phyloP scores from a whole-genome alignment of 768 basidiomycete species.

The Tulasnella sp. region DNA sequence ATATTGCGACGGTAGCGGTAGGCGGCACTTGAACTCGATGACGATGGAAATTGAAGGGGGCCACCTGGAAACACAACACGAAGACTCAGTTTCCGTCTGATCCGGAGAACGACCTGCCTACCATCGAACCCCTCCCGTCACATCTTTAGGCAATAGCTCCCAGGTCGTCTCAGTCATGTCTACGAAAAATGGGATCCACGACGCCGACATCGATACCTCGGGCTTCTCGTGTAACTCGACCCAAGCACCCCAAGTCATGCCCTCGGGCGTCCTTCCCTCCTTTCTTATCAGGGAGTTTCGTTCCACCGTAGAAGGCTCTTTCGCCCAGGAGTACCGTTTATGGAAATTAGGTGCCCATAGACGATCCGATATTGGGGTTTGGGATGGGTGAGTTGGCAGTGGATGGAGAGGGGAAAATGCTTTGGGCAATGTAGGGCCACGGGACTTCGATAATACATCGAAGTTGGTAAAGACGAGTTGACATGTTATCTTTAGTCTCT shows the following conservation, averaged over 20 bases:
- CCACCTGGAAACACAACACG: not conserved
- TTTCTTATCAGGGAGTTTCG: not conserved
- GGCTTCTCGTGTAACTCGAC: not conserved
- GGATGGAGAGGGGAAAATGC: not conserved
- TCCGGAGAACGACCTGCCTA: not conserved
- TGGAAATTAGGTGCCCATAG: not conserved
- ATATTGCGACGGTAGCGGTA: slow-evolving; percentile 1
- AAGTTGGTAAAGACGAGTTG: not conserved
- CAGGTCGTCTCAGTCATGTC: not conserved
- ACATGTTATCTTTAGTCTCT: not conserved
- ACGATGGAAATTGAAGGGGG: not conserved
- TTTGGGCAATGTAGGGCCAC: not conserved
- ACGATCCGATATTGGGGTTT: not conserved
- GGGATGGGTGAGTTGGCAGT: not conserved
- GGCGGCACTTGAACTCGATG: slow-evolving; percentile 13
- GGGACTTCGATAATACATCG: not conserved
- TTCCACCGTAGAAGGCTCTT: not conserved
- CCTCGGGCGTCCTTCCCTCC: not conserved
- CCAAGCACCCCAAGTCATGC: not conserved
- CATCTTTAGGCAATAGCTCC: not conserved
- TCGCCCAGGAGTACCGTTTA: not conserved
- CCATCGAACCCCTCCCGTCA: not conserved
- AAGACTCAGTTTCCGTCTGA: no score
- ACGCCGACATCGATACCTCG: not conserved
- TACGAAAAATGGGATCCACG: not conserved